Evolutionary conservation across 169 alveolate genomes (phyloP).

Genomic region (Plasmodium sp.): DNA sequence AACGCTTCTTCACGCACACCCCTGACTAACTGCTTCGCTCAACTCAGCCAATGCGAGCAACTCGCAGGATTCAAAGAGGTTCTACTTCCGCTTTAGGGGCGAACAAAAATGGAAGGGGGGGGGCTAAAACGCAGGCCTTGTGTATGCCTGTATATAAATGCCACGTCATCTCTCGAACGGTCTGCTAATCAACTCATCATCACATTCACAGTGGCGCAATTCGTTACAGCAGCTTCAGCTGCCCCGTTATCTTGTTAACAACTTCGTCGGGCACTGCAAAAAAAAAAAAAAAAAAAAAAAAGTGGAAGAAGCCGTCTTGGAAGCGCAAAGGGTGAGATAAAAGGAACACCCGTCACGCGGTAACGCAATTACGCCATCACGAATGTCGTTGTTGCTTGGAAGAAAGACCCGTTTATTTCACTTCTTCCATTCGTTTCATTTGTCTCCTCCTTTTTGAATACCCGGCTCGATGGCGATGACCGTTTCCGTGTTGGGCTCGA

Average conservation of each 20-base stretch:
- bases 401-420: background rate
- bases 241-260: slow-evolving; percentile 84
- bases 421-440: background rate
- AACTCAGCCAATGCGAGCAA: background rate
- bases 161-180: background rate
- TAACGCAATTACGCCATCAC: no score
- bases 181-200: background rate
- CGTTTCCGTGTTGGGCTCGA: slow-evolving; percentile 92
- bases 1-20: background rate
- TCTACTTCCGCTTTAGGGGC: background rate
- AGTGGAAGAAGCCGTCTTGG: background rate
- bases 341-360: background rate
- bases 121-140: background rate
- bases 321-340: background rate
- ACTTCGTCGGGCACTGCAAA: slow-evolving; percentile 81
- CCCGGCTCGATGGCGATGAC: slow-evolving; percentile 96
- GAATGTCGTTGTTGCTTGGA: background rate
- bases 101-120: background rate
- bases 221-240: slow-evolving; percentile 79
- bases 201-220: background rate
- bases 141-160: background rate
- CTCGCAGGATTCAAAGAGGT: background rate
- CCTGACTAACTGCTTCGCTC: background rate
- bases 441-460: slow-evolving; percentile 14
- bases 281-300: slow-evolving; percentile 18